Conservation (phyloP, 2,329 filamentous ascomycete genomes). For the Fusarium tricinctum region DNA sequence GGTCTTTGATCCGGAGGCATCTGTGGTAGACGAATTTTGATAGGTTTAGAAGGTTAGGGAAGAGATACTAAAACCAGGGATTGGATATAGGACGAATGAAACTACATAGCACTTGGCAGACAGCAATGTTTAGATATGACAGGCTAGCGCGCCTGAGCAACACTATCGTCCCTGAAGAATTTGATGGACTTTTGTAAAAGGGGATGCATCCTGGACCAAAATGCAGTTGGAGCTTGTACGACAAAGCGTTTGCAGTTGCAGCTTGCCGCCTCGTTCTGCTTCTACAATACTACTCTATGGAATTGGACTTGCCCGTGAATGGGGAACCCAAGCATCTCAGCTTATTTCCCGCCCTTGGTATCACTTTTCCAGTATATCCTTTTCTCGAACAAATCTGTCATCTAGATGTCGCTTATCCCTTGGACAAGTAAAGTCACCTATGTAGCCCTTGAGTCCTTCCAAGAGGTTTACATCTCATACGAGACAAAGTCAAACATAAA, state of each 20-base stretch:
- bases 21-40: too few relatives aligned
- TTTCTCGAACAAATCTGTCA: neutral
- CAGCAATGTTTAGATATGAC: neutral
- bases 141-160: neutral
- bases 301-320: neutral
- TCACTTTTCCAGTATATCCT: too few relatives aligned
- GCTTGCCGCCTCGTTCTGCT: neutral
- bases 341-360: too few relatives aligned
- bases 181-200: neutral
- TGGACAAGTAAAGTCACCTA: neutral
- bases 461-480: neutral
- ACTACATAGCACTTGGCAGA: too few relatives aligned
- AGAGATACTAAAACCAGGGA: too few relatives aligned
- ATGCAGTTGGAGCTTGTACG: constrained; percentile 3
- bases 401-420: neutral
- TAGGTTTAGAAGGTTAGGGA: too few relatives aligned
- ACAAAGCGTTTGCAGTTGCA: constrained; percentile 1
- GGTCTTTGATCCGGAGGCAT: too few relatives aligned
- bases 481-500: neutral
- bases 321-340: neutral
- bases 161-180: neutral
- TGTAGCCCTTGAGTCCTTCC: neutral
- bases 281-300: neutral
- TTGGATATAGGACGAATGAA: too few relatives aligned
- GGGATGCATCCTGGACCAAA: neutral